These are phyloP conservation scores for Pichia sp. DNA, from an alignment of 1,139 yeast genomes.

Conservation along the genomic window DNA sequence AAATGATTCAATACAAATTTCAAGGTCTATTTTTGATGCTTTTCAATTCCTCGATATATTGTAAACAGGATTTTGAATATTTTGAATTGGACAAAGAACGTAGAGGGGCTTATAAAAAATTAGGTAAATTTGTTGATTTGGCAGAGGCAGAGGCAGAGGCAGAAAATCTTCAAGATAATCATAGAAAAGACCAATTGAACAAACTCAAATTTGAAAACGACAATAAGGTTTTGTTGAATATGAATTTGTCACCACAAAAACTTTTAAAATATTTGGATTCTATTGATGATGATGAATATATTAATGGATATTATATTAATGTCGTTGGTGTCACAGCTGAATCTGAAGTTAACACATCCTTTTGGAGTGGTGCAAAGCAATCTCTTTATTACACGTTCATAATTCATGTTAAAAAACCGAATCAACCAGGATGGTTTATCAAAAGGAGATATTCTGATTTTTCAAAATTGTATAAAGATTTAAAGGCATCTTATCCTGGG, in stretches of 20 bases:
- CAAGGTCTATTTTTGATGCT: conserved; percentile 56
- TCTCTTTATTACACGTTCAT: conserved; percentile 33
- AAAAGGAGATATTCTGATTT: conserved; percentile 64
- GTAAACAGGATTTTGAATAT: conserved; percentile 49
- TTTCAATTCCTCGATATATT: conserved; percentile 67
- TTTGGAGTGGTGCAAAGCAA: conserved; percentile 18
- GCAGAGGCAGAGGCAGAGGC: conserved; percentile 16
- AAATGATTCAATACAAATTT: conserved; percentile 51
- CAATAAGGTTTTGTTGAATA: conserved; percentile 1
- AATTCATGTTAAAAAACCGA: conserved; percentile 30
- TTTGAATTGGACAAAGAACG: conserved; percentile 25
- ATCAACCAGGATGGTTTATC: conserved; percentile 37
- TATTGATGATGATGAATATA: conserved; percentile 31
- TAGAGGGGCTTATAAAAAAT: conserved; percentile 40
- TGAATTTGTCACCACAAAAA: conserved; percentile 1
- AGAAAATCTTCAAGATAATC: background rate
- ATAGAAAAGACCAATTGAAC: conserved; percentile 16
- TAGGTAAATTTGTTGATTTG: conserved; percentile 40
- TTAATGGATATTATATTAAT: conserved; percentile 54
- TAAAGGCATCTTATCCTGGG: conserved; percentile 61
- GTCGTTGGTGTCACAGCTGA: conserved; percentile 50
- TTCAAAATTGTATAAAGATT: conserved; percentile 39
- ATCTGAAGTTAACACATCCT: conserved; percentile 16
- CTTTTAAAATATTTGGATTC: conserved; percentile 6
- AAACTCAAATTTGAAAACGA: background rate